A percentile compares a stretch with the other conserved stretches of the same genome.
Conservation (phyloP, 2,329 filamentous ascomycete species). For the Ceratocystis diversiconidia region DNA sequence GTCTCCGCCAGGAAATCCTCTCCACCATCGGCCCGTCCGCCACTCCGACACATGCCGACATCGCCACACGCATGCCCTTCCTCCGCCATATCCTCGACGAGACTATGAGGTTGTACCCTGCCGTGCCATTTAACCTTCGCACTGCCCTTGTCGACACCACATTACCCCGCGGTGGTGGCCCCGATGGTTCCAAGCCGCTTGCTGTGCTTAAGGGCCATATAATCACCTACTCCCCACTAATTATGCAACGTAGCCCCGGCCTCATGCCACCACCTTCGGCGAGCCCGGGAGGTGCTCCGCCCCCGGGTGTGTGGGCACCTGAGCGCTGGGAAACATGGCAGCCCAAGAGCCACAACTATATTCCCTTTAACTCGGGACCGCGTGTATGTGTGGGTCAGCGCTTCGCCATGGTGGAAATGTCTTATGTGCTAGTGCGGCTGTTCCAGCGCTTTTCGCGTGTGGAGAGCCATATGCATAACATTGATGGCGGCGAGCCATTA, state of each 20-base stretch:
- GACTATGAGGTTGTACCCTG: slow-evolving; percentile 61
- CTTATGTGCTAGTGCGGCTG: slow-evolving; percentile 55
- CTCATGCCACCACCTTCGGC: slow-evolving; percentile 41
- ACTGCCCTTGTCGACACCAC: slow-evolving; percentile 58
- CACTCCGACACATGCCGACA: slow-evolving; percentile 55
- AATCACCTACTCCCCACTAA: slow-evolving; percentile 51
- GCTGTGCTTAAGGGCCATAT: slow-evolving; percentile 51
- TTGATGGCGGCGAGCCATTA: slow-evolving; percentile 39
- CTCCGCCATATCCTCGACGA: slow-evolving; percentile 61
- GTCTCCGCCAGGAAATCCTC: slow-evolving; percentile 60
- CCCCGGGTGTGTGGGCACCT: slow-evolving; percentile 42
- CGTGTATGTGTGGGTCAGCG: slow-evolving; percentile 68
- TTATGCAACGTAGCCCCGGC: slow-evolving; percentile 57
- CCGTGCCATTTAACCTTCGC: slow-evolving; percentile 67
- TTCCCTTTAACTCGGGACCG: slow-evolving; percentile 63
- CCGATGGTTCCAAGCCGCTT: slow-evolving; percentile 46
- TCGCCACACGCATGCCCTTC: slow-evolving; percentile 69
- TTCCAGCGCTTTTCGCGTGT: slow-evolving; percentile 57
- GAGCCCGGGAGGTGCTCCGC: slow-evolving; percentile 26
- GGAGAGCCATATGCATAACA: slow-evolving; percentile 40
- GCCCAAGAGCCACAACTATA: slow-evolving; percentile 54
- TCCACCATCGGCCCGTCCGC: slow-evolving; percentile 47
- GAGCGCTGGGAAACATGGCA: slow-evolving; percentile 53
- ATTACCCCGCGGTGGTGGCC: slow-evolving; percentile 56
- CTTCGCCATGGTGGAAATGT: slow-evolving; percentile 65